These are phyloP conservation scores for Dendrocalamus latiflorus DNA, from an alignment of 202 grass and related monocot genomes.

Conservation along the genomic window DNA sequence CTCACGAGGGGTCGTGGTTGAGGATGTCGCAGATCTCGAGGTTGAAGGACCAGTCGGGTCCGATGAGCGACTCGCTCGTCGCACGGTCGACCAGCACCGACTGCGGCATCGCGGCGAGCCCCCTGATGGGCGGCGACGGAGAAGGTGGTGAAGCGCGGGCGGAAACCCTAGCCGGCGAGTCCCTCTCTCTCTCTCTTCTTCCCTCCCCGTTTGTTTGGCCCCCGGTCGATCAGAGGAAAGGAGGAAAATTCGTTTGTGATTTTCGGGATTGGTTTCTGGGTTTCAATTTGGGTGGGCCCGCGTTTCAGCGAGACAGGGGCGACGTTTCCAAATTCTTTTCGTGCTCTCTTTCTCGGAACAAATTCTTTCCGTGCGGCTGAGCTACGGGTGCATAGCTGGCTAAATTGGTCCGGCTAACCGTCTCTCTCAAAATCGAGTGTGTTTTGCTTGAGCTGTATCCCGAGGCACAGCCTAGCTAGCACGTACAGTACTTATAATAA, in stretches of 20 bases:
- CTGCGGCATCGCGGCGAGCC: conserved; percentile 39
- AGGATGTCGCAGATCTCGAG: conserved; percentile 91
- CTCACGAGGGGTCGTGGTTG: conserved; percentile 73
- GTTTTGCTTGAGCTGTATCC: too few species aligned
- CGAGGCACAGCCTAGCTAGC: too few species aligned
- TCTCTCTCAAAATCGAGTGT: too few species aligned
- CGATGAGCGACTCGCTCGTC: conserved; percentile 75
- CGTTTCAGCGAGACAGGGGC: neutral
- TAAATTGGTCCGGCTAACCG: too few species aligned
- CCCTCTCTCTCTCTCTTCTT: neutral
- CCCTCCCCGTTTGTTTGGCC: conserved; percentile 14
- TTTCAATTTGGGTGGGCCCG: neutral
- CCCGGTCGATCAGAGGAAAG: conserved; percentile 19
- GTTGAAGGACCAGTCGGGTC: conserved; percentile 77
- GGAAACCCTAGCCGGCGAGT: conserved; percentile 38
- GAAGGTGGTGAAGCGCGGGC: neutral
- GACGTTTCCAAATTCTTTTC: neutral
- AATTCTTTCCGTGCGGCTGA: too few species aligned
- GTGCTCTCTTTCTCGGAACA: too few species aligned
- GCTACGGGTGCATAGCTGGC: too few species aligned
- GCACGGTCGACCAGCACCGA: conserved; percentile 72
- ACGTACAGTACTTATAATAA: too few species aligned
- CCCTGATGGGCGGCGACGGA: neutral
- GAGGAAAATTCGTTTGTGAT: neutral
- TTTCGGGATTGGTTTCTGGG: neutral